Conservation (phyloP, 306 rosid genomes). For the Prunus mongolica region DNA sequence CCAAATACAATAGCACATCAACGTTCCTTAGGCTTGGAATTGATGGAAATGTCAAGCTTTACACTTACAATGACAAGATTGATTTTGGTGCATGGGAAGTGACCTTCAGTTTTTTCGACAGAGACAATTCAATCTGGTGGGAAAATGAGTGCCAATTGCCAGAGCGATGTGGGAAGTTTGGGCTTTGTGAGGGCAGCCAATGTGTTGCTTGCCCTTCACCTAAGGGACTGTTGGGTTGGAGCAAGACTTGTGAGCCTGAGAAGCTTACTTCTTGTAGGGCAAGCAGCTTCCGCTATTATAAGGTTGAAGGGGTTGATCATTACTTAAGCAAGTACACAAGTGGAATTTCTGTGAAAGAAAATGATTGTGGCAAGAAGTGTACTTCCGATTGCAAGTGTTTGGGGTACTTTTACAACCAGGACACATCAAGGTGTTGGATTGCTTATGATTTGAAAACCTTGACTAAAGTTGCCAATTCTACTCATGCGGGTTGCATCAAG, state of each 20-base stretch:
- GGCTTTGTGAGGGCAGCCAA: constrained; percentile 54
- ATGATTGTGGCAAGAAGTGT: constrained; percentile 44
- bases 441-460: constrained; percentile 62
- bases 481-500: constrained; percentile 56
- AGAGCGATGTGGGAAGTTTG: constrained; percentile 38
- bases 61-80: constrained; percentile 50
- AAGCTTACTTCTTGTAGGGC: constrained; percentile 33
- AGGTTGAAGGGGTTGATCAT: constrained; percentile 57
- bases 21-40: constrained; percentile 63
- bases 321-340: constrained; percentile 50
- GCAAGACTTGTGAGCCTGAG: constrained; percentile 40
- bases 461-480: constrained; percentile 37
- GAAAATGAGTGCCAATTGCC: constrained; percentile 62
- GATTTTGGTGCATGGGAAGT: constrained; percentile 41
- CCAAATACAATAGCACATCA: constrained; percentile 57
- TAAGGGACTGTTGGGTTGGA: constrained; percentile 57
- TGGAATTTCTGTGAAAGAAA: constrained; percentile 37
- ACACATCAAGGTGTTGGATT: constrained; percentile 52
- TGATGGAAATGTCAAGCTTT: constrained; percentile 56
- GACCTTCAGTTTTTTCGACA: constrained; percentile 39
- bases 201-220: constrained; percentile 64
- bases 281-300: constrained; percentile 47
- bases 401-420: constrained; percentile 51
- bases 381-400: constrained; percentile 51
- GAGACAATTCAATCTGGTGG: constrained; percentile 13